These are phyloP conservation scores for Eutrema salsugineum DNA, from an alignment of 441 rosid species.

Conservation along the genomic window DNA sequence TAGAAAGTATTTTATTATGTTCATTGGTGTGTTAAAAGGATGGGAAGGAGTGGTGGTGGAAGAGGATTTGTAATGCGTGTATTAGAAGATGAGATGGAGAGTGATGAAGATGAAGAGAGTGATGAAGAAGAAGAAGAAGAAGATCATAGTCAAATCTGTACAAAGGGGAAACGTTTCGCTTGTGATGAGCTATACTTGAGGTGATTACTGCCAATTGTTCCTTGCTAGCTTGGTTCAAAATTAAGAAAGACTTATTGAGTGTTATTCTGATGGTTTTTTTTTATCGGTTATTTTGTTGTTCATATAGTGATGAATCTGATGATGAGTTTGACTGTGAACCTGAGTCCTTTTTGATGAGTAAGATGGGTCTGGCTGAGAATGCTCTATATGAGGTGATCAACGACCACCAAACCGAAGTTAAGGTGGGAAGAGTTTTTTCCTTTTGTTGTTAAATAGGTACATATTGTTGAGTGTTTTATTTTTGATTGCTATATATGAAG, in stretches of 20 bases:
- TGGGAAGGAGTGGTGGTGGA: constrained; percentile 31
- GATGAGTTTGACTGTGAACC: constrained; percentile 42
- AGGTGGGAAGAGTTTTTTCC: constrained; percentile 40
- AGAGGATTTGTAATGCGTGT: constrained; percentile 68
- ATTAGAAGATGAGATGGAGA: constrained; percentile 61
- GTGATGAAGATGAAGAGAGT: constrained; percentile 31
- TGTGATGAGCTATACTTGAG: constrained; percentile 55
- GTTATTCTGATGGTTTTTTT: not conserved
- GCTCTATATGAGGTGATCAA: constrained; percentile 50
- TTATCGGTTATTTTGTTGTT: not conserved
- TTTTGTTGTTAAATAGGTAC: not conserved
- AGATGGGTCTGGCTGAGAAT: constrained; percentile 52
- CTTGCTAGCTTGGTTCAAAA: not conserved
- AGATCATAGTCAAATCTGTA: constrained; percentile 21
- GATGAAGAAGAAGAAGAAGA: constrained; percentile 38
- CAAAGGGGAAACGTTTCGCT: constrained; percentile 40
- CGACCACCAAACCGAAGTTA: constrained; percentile 52
- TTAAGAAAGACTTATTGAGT: not conserved
- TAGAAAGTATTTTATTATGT: not conserved
- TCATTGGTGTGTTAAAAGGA: constrained; percentile 21
- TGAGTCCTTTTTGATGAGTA: constrained; percentile 48
- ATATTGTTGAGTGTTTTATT: not conserved
- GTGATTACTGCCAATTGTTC: constrained; percentile 25
- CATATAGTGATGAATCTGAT: constrained; percentile 59
- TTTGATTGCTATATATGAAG: not conserved